Evolutionary conservation across 106 monocot species (phyloP).

Genomic region (Dioscorea zingiberensis): DNA sequence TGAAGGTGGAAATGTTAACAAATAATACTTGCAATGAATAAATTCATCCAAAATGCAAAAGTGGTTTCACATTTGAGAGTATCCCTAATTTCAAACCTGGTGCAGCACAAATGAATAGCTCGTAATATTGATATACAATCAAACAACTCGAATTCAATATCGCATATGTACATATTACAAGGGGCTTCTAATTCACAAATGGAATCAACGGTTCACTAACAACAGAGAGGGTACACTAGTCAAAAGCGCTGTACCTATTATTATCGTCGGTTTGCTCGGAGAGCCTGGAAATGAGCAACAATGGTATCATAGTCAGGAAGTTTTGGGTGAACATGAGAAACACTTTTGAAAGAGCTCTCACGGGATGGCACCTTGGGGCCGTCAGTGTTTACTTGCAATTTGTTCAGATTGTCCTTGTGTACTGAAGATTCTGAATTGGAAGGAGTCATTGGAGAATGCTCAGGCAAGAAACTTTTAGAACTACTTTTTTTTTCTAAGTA

Average conservation of each 20-base stretch:
- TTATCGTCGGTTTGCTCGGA: slow-evolving; percentile 42
- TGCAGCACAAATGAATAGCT: no score
- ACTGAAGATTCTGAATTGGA: not conserved
- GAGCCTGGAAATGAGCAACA: slow-evolving; percentile 61
- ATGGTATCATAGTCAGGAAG: slow-evolving; percentile 72
- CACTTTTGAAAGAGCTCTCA: slow-evolving; percentile 18
- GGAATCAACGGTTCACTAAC: no score
- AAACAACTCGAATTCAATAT: no score
- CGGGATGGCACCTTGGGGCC: slow-evolving; percentile 13
- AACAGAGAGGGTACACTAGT: no score
- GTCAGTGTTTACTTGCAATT: slow-evolving; percentile 9
- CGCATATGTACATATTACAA: no score
- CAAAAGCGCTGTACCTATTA: not conserved
- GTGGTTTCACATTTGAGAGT: no score
- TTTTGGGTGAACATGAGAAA: slow-evolving; percentile 67
- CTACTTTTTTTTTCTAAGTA: slow-evolving; percentile 1
- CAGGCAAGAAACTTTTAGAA: slow-evolving; percentile 1
- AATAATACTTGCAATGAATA: no score
- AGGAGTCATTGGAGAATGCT: slow-evolving; percentile 11
- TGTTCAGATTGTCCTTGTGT: slow-evolving; percentile 4
- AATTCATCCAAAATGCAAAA: no score
- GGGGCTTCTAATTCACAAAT: no score
- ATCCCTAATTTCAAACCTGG: no score
- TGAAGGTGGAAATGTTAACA: no score
- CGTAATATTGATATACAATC: no score